Conservation (phyloP, 2,329 filamentous ascomycete species). For the Penicillium griseofulvum region DNA sequence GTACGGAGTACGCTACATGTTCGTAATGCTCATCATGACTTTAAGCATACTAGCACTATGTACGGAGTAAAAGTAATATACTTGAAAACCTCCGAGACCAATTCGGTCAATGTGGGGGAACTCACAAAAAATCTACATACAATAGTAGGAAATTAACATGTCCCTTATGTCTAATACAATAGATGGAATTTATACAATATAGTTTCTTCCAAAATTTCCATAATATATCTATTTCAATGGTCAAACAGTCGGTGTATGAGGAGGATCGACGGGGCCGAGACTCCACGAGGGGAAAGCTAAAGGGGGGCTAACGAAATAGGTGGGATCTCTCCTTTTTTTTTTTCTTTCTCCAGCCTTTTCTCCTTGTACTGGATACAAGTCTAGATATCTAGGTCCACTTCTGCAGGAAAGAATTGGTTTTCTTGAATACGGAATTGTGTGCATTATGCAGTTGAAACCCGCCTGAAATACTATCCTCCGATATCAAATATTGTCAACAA, state of each 20-base stretch:
- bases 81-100: not conserved
- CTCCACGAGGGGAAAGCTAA: slow-evolving; percentile 18
- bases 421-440: not conserved
- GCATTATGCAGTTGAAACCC: slow-evolving; percentile 2
- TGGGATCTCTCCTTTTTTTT: slow-evolving; percentile 21
- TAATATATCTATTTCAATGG: slow-evolving; percentile 10
- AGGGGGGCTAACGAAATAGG: slow-evolving; percentile 22
- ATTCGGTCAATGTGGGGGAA: not conserved
- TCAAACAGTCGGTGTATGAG: slow-evolving; percentile 28
- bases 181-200: no score
- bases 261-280: slow-evolving; percentile 30
- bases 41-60: not conserved
- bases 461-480: not conserved
- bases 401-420: not conserved
- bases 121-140: no score
- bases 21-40: not conserved
- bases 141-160: no score
- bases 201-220: not conserved
- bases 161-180: not conserved
- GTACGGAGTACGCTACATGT: not conserved
- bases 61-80: not conserved
- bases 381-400: slow-evolving; percentile 7
- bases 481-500: not conserved
- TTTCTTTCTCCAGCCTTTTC: slow-evolving; percentile 13
- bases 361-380: slow-evolving; percentile 2